Conservation (phyloP, 148 eudicot genomes). For the Chenopodium suecicum region DNA sequence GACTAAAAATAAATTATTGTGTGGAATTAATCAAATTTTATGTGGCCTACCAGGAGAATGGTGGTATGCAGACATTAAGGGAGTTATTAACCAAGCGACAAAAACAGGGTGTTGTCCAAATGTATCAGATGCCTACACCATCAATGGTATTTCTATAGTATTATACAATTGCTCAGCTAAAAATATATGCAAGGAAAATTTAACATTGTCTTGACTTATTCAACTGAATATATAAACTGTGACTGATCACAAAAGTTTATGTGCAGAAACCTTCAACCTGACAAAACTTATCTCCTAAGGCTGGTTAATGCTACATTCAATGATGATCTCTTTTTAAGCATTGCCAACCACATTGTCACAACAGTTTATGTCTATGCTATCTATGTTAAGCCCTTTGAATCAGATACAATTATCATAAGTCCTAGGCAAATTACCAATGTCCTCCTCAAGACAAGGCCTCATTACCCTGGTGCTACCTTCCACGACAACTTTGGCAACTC, state of each 20-base stretch:
- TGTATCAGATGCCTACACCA: constrained; percentile 55
- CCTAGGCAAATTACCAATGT: constrained; percentile 58
- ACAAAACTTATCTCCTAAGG: constrained; percentile 47
- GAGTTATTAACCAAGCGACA: constrained; percentile 42
- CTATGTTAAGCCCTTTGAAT: constrained; percentile 47
- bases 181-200: constrained; percentile 14
- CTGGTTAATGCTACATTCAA: constrained; percentile 56
- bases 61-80: constrained; percentile 52
- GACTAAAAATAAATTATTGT: background rate
- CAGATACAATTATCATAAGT: constrained; percentile 40
- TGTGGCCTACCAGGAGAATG: constrained; percentile 40
- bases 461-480: constrained; percentile 34
- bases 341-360: constrained; percentile 53
- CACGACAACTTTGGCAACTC: constrained; percentile 49
- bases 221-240: background rate
- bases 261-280: constrained; percentile 47
- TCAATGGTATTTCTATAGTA: constrained; percentile 56
- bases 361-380: constrained; percentile 50
- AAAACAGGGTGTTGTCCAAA: constrained; percentile 57
- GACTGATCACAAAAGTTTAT: background rate
- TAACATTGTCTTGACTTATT: background rate
- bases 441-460: constrained; percentile 39
- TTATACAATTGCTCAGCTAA: constrained; percentile 52
- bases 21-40: background rate
- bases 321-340: constrained; percentile 54